A percentile compares a stretch with the other conserved stretches of the same genome.
phyloP scores from a whole-genome alignment of 2,329 filamentous ascomycete species.

The Aspergillus spinulosporus region DNA sequence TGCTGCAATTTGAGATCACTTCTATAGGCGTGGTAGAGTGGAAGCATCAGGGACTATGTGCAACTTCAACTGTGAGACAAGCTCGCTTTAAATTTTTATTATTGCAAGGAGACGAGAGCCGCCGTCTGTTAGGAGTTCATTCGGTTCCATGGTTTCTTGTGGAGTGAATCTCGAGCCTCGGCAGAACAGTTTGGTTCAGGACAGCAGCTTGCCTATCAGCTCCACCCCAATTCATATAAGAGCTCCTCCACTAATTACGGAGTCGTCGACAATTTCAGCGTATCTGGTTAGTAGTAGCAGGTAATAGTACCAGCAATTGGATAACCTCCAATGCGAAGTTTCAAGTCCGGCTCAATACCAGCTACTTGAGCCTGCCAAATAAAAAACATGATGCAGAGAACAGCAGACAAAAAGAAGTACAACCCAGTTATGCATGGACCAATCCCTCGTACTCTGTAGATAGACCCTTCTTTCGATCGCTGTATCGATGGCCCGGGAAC shows the following conservation, averaged over 20 bases:
- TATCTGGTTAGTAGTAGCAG: background rate
- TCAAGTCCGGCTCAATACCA: background rate
- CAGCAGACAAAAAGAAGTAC: background rate
- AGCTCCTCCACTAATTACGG: conserved; percentile 1
- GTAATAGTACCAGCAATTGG: background rate
- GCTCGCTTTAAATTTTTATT: background rate
- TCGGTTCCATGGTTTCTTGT: conserved; percentile 8
- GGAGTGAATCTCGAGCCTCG: conserved; percentile 9
- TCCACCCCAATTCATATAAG: conserved; percentile 12
- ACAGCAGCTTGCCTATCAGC: conserved; percentile 10
- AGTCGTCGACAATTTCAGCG: background rate
- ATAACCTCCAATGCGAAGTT: background rate
- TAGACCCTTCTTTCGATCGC: background rate
- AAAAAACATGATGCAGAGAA: background rate
- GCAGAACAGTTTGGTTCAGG: conserved; percentile 7
- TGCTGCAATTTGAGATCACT: background rate
- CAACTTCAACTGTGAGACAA: background rate
- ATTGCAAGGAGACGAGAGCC: background rate
- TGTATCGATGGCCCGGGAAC: background rate
- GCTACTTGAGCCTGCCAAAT: background rate
- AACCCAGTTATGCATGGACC: conserved; percentile 9
- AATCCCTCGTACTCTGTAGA: background rate
- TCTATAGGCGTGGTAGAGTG: background rate
- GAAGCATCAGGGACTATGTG: background rate
- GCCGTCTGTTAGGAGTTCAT: background rate